Base-by-base conservation (phyloP, 2,329 filamentous ascomycete species). In the Arthrinium phaeospermum region DNA sequence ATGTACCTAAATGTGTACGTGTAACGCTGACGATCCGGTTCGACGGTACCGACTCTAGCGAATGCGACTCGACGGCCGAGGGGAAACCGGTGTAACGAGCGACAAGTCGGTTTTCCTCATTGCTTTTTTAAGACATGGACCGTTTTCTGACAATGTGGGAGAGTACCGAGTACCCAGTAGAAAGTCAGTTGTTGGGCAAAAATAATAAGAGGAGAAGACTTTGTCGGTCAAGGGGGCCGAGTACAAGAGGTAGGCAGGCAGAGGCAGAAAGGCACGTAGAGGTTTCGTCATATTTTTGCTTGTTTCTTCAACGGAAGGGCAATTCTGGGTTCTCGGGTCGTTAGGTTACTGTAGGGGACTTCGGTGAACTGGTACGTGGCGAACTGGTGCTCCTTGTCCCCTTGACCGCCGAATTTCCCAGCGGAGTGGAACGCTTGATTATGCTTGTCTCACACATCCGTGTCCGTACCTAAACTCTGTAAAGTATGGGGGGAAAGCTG, bases 21-120 rank as follows among this genome's bases (percentile, higher is more conserved):
- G 57, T 41, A 64, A 64, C 57, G 34, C 34, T 64, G 34, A 64
- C 57, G 57, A 64, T 64, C 57, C 57, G 57, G 57, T 64, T 64
- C 19, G 34, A 41, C 34, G 57, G 57, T 64, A 41, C 57, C 57
- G 57, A 64, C 22, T 64, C 16, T 41, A 14, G 57, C 34, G 30
- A 64, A 22, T 61, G 53, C 57, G 10, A 41, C 57, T 64, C 57
- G 30, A 37, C 4, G 57, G 57, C 34, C 5, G 34, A 64, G 41
- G n/a, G n/a, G 34, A 41, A 64, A 64, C 57, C 10, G 34, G 34
- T 41, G 30, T 64, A 64, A 64, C 57, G 22, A 64, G 4, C 41
- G 57, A 37, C 30, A 41, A 24, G 34, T 41, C 53, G 34, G 22
- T 61, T 61, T 61, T 37, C 3, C 16, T 22, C 8, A 10, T 61